Base-by-base conservation (phyloP, 1,284 basidiomycete genomes). In the Ustilago curta region DNA sequence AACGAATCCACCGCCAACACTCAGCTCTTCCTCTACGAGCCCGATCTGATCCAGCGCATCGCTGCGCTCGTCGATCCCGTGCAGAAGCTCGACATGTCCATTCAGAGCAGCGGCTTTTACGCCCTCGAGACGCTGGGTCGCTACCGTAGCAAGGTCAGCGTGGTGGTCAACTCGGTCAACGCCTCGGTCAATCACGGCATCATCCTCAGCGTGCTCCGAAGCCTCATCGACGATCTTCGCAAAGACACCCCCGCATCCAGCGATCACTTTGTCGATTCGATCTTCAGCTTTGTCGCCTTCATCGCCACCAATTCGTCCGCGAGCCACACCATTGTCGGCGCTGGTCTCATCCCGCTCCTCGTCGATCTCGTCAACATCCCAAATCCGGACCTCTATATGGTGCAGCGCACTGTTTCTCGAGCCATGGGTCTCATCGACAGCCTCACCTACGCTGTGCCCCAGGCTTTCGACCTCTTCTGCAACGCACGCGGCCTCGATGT, bases 141-240 rank as follows among this genome's bases (percentile, higher is more conserved):
- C 71, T 96, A 97, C 84, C 90, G 93, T 62, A 88, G 87, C 71
- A 93, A 91, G 83, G 89, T 93, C 40, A 90, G 91, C 72, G 96
- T 98, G 81, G 94, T 97, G 31, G 87, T 98, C 45, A 91, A 91
- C 16, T 91, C 95, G 1, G 90, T 98, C 52, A 97, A 97, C 82
- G 95, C 94, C 19, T 94, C 94, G 54, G 94, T 98, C 68, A 97
- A 94, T 81, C 97, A 99, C 83, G 97, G 97, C 16, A 92, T 94
- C 50, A 72, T 84, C 51, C 66, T 83, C 37, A 79, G 77, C 40
- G 66, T 75, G 23, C 59, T 84, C 42, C 78, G 77, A 23, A 50
- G 53, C 21, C 70, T 80, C 57, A 73, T 77, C 60, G 58, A 76
- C 21, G 70, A 76, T 27, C 62, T 80, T n/a, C 52, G 60, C 21